These are phyloP conservation scores for Myriangium duriaei DNA, from an alignment of 2,329 filamentous ascomycete genomes.

Conservation along the genomic window DNA sequence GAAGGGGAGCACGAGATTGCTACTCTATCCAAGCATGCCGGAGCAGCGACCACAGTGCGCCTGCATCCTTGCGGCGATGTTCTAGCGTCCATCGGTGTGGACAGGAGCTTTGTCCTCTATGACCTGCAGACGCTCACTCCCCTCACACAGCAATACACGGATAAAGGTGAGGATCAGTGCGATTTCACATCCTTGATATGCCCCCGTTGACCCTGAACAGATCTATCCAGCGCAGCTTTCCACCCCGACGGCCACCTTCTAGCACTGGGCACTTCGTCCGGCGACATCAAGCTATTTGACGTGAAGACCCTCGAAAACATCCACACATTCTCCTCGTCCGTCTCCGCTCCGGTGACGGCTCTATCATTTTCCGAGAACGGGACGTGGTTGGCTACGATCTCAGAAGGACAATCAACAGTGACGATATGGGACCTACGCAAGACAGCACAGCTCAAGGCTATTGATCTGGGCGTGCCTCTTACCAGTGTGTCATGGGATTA, in stretches of 20 bases:
- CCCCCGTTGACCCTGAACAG: too few relatives aligned
- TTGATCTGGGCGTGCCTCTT: slow-evolving; percentile 72
- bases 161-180: slow-evolving; percentile 70
- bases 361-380: slow-evolving; percentile 92
- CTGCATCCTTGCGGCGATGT: slow-evolving; percentile 74
- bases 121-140: slow-evolving; percentile 56
- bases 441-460: slow-evolving; percentile 65
- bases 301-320: slow-evolving; percentile 66
- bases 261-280: slow-evolving; percentile 66
- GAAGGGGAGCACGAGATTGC: slow-evolving; percentile 56
- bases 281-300: slow-evolving; percentile 80
- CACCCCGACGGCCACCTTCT: slow-evolving; percentile 95
- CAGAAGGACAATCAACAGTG: slow-evolving; percentile 63
- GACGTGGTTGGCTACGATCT: slow-evolving; percentile 80
- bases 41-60: slow-evolving; percentile 62
- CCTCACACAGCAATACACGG: slow-evolving; percentile 66
- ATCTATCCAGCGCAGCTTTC: slow-evolving; percentile 67
- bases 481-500: slow-evolving; percentile 81
- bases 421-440: slow-evolving; percentile 90
- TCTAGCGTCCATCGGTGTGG: slow-evolving; percentile 72
- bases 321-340: slow-evolving; percentile 52
- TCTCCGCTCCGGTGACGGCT: slow-evolving; percentile 49
- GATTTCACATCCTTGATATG: background rate
- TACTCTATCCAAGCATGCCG: slow-evolving; percentile 69
- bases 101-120: slow-evolving; percentile 89